Evolutionary conservation across 768 basidiomycete genomes (phyloP), one percentile per base, ranked within the genome.

Genomic region (Phanerochaete carnosa): DNA sequence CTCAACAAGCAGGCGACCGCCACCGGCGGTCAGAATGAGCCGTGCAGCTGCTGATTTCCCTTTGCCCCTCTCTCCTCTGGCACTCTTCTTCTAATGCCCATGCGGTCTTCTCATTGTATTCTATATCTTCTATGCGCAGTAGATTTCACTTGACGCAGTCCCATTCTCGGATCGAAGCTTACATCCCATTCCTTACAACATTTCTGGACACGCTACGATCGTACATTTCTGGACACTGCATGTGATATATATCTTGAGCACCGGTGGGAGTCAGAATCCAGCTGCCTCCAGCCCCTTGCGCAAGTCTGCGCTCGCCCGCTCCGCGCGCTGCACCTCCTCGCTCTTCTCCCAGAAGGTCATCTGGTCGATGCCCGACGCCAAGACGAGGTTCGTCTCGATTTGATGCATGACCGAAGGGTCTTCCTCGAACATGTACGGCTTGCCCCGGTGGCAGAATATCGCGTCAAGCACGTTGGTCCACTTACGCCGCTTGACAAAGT

Each of bases 21-120:
- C 61, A 70, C 79, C 16, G 78, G 79, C 62, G 80, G 79, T 45
- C 81, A 84, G 69, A 79, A 79, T 64, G 90, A 92, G 45, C 75
- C 77, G 57, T 94, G 92, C 78, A 93, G 92, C 70, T 94, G 92
- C 74, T 94, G 77, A 70, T 64, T 32, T 32, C 55, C 29, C 55
- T 54, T 64, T 61, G 46, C 26, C 33, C 53, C 58, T 32, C 22
- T 54, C 57, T 65, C 65, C 55, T 35, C 62, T 49, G 33, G 57
- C 45, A 35, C 53, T 60, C 23, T 52, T n/a, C 49, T 51, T 57
- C 25, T 58, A 45, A 49, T 62, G 68, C 68, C 62, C 62, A 65
- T 66, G 66, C 64, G 67, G 74, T 68, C 76, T 73, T 61, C 75
- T 74, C 73, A 75, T 79, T 77, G 74, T 72, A 75, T 67, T 69